phyloP scores from a whole-genome alignment of 805 yeast genomes.

The Torulaspora quercuum region DNA sequence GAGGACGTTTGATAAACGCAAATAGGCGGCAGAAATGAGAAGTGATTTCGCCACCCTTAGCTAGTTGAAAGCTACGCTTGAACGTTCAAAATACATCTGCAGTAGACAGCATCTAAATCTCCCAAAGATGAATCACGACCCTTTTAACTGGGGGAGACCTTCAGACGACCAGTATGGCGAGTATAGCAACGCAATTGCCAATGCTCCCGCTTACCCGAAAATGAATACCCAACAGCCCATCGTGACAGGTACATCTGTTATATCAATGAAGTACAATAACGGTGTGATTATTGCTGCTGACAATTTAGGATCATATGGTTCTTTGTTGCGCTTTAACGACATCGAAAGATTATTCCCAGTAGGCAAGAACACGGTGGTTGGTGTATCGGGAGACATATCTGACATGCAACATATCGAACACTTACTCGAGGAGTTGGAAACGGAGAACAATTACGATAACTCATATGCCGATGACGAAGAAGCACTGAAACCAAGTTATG shows the following conservation, averaged over 20 bases:
- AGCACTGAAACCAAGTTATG: slow-evolving; percentile 74
- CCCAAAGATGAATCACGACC: slow-evolving; percentile 83
- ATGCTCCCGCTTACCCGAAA: slow-evolving; percentile 63
- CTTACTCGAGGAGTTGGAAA: slow-evolving; percentile 70
- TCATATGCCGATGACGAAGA: slow-evolving; percentile 46
- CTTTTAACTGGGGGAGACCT: slow-evolving; percentile 94
- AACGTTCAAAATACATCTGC: background rate
- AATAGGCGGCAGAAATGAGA: slow-evolving; percentile 2
- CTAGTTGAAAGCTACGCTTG: no score
- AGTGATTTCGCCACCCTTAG: slow-evolving; percentile 14
- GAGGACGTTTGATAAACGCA: background rate
- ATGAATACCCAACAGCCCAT: slow-evolving; percentile 92
- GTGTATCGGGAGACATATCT: slow-evolving; percentile 89
- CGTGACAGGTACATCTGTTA: slow-evolving; percentile 93
- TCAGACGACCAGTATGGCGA: slow-evolving; percentile 74
- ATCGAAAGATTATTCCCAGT: slow-evolving; percentile 81
- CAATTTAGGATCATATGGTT: slow-evolving; percentile 89
- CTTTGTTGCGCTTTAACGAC: slow-evolving; percentile 80
- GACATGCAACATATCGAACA: slow-evolving; percentile 85
- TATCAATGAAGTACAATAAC: slow-evolving; percentile 82
- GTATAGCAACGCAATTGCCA: slow-evolving; percentile 71
- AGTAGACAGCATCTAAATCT: no score
- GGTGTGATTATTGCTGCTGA: slow-evolving; percentile 97
- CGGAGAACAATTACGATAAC: slow-evolving; percentile 74
- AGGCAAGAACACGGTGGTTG: slow-evolving; percentile 84